Evolutionary conservation across 495 filamentous ascomycete species (phyloP).

Genomic region (Endocarpon pusillum): DNA sequence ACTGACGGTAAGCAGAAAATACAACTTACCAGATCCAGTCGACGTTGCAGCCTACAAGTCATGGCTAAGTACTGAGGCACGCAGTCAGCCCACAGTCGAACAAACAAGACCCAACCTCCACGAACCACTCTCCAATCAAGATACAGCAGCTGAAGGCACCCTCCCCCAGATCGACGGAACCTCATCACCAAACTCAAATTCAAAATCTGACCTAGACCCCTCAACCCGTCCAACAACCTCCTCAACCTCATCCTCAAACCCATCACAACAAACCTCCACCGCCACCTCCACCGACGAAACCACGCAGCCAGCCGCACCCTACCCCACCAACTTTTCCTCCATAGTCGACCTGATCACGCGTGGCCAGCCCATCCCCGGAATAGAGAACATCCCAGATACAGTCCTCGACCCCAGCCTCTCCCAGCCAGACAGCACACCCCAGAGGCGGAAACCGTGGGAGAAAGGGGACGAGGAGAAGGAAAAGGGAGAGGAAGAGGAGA

Average conservation of each 20-base stretch:
- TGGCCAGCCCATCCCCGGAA: slow-evolving; percentile 73
- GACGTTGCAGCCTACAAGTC: slow-evolving; percentile 24
- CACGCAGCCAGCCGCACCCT: slow-evolving; percentile 33
- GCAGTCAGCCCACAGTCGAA: not conserved
- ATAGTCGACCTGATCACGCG: slow-evolving; percentile 78
- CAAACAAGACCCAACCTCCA: not conserved
- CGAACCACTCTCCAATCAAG: not conserved
- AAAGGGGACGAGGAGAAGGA: slow-evolving; percentile 17
- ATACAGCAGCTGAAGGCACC: slow-evolving; percentile 1
- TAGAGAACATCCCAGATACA: slow-evolving; percentile 74
- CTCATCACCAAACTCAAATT: too few species aligned
- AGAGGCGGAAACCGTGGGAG: slow-evolving; percentile 72
- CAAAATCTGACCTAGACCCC: too few species aligned
- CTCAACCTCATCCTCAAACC: not conserved
- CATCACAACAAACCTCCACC: not conserved
- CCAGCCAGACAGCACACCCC: slow-evolving; percentile 27
- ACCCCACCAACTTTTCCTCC: slow-evolving; percentile 74
- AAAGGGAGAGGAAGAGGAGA: slow-evolving; percentile 3
- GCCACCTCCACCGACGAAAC: not conserved
- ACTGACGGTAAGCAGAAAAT: slow-evolving; percentile 17
- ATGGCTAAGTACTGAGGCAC: slow-evolving; percentile 17
- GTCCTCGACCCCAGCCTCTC: slow-evolving; percentile 48
- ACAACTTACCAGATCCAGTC: slow-evolving; percentile 21
- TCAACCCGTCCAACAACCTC: not conserved
- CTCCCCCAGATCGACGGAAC: slow-evolving; percentile 1